A percentile compares a stretch with the other conserved stretches of the same genome.
phyloP scores from a whole-genome alignment of 345 rosid species.

The Lepidium africanum region DNA sequence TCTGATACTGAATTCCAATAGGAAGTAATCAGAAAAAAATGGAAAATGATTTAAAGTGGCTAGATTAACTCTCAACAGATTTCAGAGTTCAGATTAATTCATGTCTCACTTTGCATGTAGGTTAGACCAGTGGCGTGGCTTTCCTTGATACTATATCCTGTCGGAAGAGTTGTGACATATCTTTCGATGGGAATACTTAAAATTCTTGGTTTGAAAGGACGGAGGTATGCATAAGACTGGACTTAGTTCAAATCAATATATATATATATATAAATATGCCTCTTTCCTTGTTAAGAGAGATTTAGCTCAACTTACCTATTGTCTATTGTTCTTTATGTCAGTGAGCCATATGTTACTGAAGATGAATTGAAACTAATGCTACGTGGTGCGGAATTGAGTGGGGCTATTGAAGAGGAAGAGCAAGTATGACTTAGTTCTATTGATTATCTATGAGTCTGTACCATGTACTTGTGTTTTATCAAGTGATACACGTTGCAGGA shows the following conservation, averaged over 20 bases:
- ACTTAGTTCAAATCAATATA: background rate
- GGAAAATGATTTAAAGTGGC: too few relatives aligned
- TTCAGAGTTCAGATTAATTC: too few relatives aligned
- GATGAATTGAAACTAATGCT: constrained; percentile 93
- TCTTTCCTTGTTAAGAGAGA: background rate
- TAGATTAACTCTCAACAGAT: too few relatives aligned
- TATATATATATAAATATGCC: background rate
- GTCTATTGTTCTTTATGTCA: constrained; percentile 1
- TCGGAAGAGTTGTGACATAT: constrained; percentile 86
- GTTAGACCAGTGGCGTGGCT: constrained; percentile 99
- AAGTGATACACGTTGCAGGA: constrained; percentile 68
- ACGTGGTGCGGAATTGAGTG: constrained; percentile 92
- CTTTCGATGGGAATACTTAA: constrained; percentile 95
- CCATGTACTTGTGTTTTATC: constrained; percentile 3
- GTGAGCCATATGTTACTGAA: constrained; percentile 88
- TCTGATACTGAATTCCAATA: too few relatives aligned
- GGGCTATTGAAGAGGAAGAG: constrained; percentile 97
- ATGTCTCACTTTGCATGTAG: constrained; percentile 40
- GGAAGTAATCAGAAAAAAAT: too few relatives aligned
- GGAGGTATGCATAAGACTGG: constrained; percentile 48
- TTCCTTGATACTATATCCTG: constrained; percentile 83
- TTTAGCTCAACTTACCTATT: background rate
- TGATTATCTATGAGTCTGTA: constrained; percentile 50
- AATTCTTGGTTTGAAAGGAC: constrained; percentile 83
- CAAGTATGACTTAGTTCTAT: constrained; percentile 42